Conservation (phyloP, 2,329 filamentous ascomycete genomes). For the Orbilia javanica region DNA sequence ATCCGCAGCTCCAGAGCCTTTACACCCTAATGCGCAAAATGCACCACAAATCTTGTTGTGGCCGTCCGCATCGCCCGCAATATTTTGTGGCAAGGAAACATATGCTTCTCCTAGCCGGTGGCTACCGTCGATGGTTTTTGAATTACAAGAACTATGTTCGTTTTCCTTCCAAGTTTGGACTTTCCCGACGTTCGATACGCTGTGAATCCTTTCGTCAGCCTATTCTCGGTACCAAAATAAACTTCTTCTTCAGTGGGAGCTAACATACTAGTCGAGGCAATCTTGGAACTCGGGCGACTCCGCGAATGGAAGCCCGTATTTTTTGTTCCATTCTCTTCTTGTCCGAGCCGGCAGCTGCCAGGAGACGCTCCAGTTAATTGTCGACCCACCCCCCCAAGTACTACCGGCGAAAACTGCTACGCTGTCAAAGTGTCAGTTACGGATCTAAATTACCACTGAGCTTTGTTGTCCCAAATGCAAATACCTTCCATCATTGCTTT, state of each 20-base stretch:
- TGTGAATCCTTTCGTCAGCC: background rate
- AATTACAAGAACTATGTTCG: slow-evolving; percentile 45
- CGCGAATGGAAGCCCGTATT: slow-evolving; percentile 78
- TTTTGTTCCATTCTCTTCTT: slow-evolving; percentile 77
- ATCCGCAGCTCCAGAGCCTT: slow-evolving; percentile 29
- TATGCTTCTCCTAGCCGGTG: slow-evolving; percentile 47
- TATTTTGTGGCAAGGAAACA: slow-evolving; percentile 43
- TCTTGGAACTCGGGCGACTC: slow-evolving; percentile 79
- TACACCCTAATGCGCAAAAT: slow-evolving; percentile 72
- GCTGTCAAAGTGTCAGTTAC: slow-evolving; percentile 63
- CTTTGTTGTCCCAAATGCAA: background rate
- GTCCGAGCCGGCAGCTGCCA: slow-evolving; percentile 65
- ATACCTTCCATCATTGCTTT: slow-evolving; percentile 55
- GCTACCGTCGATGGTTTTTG: slow-evolving; percentile 29
- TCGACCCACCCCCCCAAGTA: slow-evolving; percentile 87
- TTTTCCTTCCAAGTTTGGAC: slow-evolving; percentile 37
- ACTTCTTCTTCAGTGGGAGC: background rate
- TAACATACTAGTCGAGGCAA: slow-evolving; percentile 73
- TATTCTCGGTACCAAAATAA: background rate
- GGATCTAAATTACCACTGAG: slow-evolving; percentile 62
- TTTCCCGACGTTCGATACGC: slow-evolving; percentile 41
- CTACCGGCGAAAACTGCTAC: slow-evolving; percentile 76
- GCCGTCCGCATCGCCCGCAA: slow-evolving; percentile 40
- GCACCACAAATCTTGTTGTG: slow-evolving; percentile 54
- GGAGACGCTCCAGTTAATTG: slow-evolving; percentile 83